These are phyloP conservation scores for Ophiostoma himal-ulmi DNA, from an alignment of 2,329 filamentous ascomycete genomes.

Conservation along the genomic window DNA sequence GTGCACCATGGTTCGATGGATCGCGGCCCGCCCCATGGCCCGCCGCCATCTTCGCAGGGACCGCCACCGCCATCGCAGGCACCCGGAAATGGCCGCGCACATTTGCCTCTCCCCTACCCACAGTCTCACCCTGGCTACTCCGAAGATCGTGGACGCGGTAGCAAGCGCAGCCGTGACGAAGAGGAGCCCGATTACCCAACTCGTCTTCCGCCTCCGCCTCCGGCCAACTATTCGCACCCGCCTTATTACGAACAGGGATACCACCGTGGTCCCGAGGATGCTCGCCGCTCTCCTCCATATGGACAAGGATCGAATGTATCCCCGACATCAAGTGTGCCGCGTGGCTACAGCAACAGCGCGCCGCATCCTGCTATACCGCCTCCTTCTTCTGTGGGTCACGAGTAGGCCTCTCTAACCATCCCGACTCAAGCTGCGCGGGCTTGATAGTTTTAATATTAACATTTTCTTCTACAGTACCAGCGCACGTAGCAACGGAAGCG, in stretches of 20 bases:
- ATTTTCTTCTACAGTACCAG: conserved; percentile 31
- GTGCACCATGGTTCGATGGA: conserved; percentile 15
- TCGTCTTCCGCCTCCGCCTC: conserved; percentile 23
- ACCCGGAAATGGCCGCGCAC: conserved; percentile 31
- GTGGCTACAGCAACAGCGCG: conserved; percentile 35
- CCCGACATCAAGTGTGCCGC: conserved; percentile 34
- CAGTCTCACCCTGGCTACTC: conserved; percentile 18
- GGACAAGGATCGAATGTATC: conserved; percentile 29
- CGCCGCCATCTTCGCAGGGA: conserved; percentile 14
- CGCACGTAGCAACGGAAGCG: conserved; percentile 36
- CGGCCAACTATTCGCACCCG: conserved; percentile 1
- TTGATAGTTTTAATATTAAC: conserved; percentile 18
- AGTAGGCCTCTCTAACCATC: conserved; percentile 23
- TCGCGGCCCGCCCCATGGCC: conserved; percentile 17
- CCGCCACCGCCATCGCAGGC: conserved; percentile 18
- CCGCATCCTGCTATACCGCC: conserved; percentile 35
- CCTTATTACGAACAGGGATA: conserved; percentile 18
- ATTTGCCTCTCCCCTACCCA: conserved; percentile 34
- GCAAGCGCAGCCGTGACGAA: conserved; percentile 24
- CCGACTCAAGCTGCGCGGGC: conserved; percentile 12
- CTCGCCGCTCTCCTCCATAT: conserved; percentile 28
- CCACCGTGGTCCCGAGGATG: conserved; percentile 22
- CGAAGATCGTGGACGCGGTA: conserved; percentile 21
- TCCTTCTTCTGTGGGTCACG: conserved; percentile 25
- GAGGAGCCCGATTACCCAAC: conserved; percentile 23